A percentile compares a stretch with the other conserved stretches of the same genome.
These are phyloP conservation scores for Pleurotus citrinopileatus DNA, from an alignment of 768 basidiomycete genomes.

Conservation along the genomic window DNA sequence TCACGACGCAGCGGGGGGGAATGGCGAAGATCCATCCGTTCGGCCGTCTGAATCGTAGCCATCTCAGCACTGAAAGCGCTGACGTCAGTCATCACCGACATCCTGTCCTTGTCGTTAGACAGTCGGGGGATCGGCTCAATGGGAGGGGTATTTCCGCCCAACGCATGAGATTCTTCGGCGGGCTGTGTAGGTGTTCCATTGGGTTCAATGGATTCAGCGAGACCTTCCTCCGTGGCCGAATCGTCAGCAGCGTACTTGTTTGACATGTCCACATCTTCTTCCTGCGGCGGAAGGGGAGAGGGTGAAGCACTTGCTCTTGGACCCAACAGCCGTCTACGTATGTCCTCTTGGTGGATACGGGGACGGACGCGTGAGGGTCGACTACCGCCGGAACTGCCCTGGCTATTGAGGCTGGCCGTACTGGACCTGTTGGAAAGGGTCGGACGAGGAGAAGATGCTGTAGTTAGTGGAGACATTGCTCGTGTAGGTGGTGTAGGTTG, in stretches of 20 bases:
- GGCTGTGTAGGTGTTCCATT: not conserved
- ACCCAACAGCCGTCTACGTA: conserved; percentile 45
- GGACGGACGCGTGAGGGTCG: conserved; percentile 17
- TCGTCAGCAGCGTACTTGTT: not conserved
- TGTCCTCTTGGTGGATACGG: conserved; percentile 52
- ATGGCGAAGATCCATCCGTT: conserved; percentile 27
- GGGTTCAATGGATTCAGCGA: not conserved
- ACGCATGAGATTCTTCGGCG: too few species aligned
- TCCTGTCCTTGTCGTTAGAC: conserved; percentile 29
- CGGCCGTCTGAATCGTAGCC: conserved; percentile 46
- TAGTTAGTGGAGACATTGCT: not conserved
- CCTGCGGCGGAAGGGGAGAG: not conserved
- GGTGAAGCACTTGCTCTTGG: not conserved
- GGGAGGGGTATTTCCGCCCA: too few species aligned
- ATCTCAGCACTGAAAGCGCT: conserved; percentile 48
- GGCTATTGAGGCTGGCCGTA: conserved; percentile 1
- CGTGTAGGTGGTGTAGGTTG: conserved; percentile 8
- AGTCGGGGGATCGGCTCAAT: too few species aligned
- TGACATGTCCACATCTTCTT: not conserved
- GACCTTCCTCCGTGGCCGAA: not conserved
- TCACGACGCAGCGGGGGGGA: not conserved
- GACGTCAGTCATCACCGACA: conserved; percentile 36
- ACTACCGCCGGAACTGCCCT: conserved; percentile 20
- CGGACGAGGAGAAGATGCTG: conserved; percentile 17
- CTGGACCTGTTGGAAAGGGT: not conserved